These are phyloP conservation scores for Earliella scabrosa DNA, from an alignment of 1,284 basidiomycete species.

Conservation along the genomic window DNA sequence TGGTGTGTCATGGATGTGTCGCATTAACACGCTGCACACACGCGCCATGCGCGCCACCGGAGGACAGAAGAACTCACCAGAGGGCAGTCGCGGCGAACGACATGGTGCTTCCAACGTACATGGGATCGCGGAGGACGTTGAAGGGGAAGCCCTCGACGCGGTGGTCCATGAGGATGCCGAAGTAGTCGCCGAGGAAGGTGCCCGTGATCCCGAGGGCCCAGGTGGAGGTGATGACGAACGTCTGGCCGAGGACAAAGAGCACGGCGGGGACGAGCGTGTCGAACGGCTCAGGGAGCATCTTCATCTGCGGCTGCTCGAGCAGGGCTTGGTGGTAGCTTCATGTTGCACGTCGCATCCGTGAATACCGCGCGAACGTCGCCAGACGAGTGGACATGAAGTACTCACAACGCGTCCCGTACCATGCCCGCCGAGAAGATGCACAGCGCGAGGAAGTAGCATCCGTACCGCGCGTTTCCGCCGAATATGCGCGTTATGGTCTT, in stretches of 20 bases:
- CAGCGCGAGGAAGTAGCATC: conserved; percentile 92
- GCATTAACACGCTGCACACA: conserved; percentile 7
- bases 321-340: conserved; percentile 76
- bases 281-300: conserved; percentile 61
- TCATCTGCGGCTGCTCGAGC: conserved; percentile 66
- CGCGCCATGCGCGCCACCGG: background rate
- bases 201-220: conserved; percentile 94
- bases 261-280: conserved; percentile 64
- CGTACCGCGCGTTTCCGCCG: conserved; percentile 72
- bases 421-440: conserved; percentile 89
- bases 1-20: conserved; percentile 31
- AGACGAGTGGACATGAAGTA: conserved; percentile 21
- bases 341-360: background rate
- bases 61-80: conserved; percentile 55
- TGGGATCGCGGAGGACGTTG: conserved; percentile 91
- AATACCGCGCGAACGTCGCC: background rate
- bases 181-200: conserved; percentile 96
- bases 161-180: conserved; percentile 96
- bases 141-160: conserved; percentile 92
- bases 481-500: conserved; percentile 86
- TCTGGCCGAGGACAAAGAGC: conserved; percentile 77
- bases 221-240: conserved; percentile 87
- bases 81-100: conserved; percentile 85
- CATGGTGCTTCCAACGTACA: conserved; percentile 94
- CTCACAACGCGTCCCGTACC: conserved; percentile 85